A percentile compares a stretch with the other conserved stretches of the same genome.
Conservation (phyloP, 495 filamentous ascomycete genomes). For the Aspergillus wentii region DNA sequence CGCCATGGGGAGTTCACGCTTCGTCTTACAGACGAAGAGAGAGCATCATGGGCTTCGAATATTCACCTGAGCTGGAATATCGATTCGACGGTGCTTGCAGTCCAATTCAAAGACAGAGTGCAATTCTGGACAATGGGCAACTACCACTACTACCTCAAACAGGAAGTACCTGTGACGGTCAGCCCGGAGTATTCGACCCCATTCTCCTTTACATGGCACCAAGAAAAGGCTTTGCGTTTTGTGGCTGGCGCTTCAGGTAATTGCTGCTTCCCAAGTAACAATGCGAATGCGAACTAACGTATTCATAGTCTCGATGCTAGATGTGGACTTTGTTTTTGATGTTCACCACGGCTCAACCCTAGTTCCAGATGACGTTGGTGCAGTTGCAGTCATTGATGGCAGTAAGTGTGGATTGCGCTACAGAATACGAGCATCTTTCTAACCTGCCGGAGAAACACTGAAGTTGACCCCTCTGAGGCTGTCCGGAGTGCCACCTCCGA, state of each 20-base stretch:
- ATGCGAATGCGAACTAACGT: conserved; percentile 1
- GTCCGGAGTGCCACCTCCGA: conserved; percentile 86
- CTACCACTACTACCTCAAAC: conserved; percentile 98
- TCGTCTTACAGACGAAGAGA: conserved; percentile 55
- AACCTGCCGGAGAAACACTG: conserved; percentile 44
- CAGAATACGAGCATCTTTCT: neutral
- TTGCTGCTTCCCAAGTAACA: neutral
- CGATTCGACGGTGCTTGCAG: conserved; percentile 86
- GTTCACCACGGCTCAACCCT: conserved; percentile 61
- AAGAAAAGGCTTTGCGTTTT: conserved; percentile 70
- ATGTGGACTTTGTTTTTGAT: conserved; percentile 64
- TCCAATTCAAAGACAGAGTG: conserved; percentile 65
- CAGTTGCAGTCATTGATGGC: conserved; percentile 85
- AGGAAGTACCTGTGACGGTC: conserved; percentile 59
- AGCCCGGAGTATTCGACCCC: conserved; percentile 18
- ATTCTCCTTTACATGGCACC: conserved; percentile 66
- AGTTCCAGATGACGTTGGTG: conserved; percentile 73
- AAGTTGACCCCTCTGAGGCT: conserved; percentile 82
- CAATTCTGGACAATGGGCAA: conserved; percentile 98
- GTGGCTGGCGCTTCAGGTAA: conserved; percentile 44
- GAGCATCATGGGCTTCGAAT: conserved; percentile 46
- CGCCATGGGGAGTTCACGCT: conserved; percentile 89
- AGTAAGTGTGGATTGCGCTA: conserved; percentile 35
- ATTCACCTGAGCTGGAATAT: conserved; percentile 79
- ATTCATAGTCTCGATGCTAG: conserved; percentile 40